Base-by-base conservation (phyloP, 2,329 filamentous ascomycete genomes). In the Cladosporium sp. region DNA sequence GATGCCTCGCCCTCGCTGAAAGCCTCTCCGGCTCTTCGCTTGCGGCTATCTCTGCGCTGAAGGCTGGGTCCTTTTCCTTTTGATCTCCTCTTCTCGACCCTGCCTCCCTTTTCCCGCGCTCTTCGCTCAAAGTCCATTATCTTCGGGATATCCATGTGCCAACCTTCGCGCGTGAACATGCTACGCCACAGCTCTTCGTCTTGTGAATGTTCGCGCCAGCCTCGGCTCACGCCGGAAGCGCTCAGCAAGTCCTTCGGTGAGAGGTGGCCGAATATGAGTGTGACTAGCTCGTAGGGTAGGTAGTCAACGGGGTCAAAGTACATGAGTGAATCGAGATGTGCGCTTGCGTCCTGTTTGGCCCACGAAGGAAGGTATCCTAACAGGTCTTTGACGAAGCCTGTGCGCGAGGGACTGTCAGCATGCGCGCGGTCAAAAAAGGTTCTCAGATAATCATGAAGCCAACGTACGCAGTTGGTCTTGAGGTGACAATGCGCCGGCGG, bases 261-360 rank as follows among this genome's bases (percentile, higher is more conserved):
- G 43, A 99, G 83, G 64, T 90, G 93, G 13, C 86, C 85, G 38
- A 99, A 84, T 39, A 97, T 86, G 63, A 95, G 86, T 39, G 93
- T 84, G 54, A 89, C 95, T 61, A 99, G 87, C 68, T 99, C 93
- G 20, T 88, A 83, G 0, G 93, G 93, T 1, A 99, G 80, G 61
- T 89, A 84, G 56, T 82, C 76, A 37, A 96, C 83, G 49, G 96
- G 96, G 70, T 99, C 89, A 71, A 96, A 92, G 69, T 96, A 97
- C 83, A 47, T 91, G 80, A 3, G 90, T 88, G 50, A 47, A 8
- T 52, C 37, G 15, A 52, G 50, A 18, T 52, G 50, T 15, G 50
- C 50, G 50, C 50, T 52, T 17, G 43, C 50, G 5, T 52, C 24
- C 30, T 45, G 42, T 29, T 52, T 52, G 15, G 50, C 50, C 50